Conservation (phyloP, 768 basidiomycete species). For the Collybia nuda region DNA sequence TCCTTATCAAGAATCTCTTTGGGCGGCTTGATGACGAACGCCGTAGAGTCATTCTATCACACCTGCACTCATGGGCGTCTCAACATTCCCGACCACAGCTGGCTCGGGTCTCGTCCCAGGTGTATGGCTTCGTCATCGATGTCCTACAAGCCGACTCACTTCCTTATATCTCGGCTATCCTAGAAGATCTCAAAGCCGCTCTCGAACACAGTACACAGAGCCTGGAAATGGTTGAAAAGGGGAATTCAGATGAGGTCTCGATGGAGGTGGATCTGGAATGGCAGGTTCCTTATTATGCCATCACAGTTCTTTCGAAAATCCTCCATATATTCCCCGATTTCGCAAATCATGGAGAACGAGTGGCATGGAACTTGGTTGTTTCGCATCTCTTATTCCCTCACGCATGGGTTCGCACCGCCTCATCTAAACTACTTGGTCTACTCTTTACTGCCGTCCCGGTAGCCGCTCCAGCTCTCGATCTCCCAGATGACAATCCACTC, state of each 20-base stretch:
- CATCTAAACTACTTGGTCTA: constrained; percentile 73
- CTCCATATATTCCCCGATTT: constrained; percentile 55
- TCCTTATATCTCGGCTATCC: constrained; percentile 44
- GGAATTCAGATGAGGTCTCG: constrained; percentile 36
- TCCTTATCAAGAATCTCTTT: constrained; percentile 78
- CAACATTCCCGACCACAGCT: constrained; percentile 62
- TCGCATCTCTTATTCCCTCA: constrained; percentile 84
- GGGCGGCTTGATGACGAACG: constrained; percentile 61
- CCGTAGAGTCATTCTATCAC: constrained; percentile 56
- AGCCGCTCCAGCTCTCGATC: constrained; percentile 30
- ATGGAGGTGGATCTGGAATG: constrained; percentile 67
- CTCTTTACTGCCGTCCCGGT: constrained; percentile 59
- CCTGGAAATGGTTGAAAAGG: constrained; percentile 38
- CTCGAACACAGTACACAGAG: constrained; percentile 42
- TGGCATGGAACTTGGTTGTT: constrained; percentile 66
- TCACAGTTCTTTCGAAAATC: constrained; percentile 66
- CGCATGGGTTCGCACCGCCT: constrained; percentile 87
- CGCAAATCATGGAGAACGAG: constrained; percentile 39
- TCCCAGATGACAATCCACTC: constrained; percentile 42
- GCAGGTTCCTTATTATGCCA: constrained; percentile 80
- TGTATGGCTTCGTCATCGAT: constrained; percentile 82
- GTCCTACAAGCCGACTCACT: constrained; percentile 48
- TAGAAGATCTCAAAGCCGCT: constrained; percentile 56
- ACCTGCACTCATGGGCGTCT: constrained; percentile 78
- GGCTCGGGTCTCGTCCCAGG: constrained; percentile 72